A percentile compares a stretch with the other conserved stretches of the same genome.
phyloP scores from a whole-genome alignment of 2,329 filamentous ascomycete genomes.

The Phyllosticta citribraziliensis region DNA sequence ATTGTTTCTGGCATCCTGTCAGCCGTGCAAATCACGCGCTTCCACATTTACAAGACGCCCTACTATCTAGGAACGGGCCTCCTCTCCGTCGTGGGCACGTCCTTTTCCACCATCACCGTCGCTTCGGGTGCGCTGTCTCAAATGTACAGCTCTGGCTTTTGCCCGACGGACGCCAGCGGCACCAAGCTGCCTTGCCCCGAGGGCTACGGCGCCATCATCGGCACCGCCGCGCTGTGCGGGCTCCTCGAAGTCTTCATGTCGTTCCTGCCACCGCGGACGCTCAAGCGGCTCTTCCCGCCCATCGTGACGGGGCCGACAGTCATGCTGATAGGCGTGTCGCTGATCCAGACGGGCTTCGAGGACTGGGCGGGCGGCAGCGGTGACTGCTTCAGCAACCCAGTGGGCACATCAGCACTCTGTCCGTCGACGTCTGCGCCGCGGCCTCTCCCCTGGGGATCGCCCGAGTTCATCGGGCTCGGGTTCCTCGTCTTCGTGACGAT shows the following conservation, averaged over 20 bases:
- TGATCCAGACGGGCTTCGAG: conserved; percentile 63
- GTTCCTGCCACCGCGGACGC: conserved; percentile 58
- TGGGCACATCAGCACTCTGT: conserved; percentile 53
- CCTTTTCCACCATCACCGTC: conserved; percentile 66
- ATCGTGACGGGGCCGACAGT: conserved; percentile 62
- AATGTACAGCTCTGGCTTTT: conserved; percentile 68
- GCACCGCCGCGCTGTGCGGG: conserved; percentile 45
- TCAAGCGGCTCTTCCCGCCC: conserved; percentile 69
- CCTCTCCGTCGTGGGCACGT: conserved; percentile 69
- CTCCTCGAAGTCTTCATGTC: conserved; percentile 62
- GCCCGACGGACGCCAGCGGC: conserved; percentile 50
- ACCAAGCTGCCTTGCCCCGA: conserved; percentile 63
- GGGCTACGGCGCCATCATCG: conserved; percentile 66
- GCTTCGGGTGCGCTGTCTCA: conserved; percentile 62
- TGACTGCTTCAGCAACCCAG: conserved; percentile 37
- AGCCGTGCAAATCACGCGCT: conserved; percentile 65
- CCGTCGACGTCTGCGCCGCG: conserved; percentile 53
- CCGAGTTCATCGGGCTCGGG: conserved; percentile 69
- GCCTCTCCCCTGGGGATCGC: conserved; percentile 64
- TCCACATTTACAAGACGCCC: conserved; percentile 61
- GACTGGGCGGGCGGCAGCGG: conserved; percentile 72
- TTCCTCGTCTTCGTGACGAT: conserved; percentile 75
- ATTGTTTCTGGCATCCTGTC: conserved; percentile 72
- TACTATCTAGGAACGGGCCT: conserved; percentile 61
- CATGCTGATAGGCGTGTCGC: conserved; percentile 60